A percentile compares a stretch with the other conserved stretches of the same genome.
Evolutionary conservation across 2,329 filamentous ascomycete species (phyloP).

Genomic region (Xylaria sp.): DNA sequence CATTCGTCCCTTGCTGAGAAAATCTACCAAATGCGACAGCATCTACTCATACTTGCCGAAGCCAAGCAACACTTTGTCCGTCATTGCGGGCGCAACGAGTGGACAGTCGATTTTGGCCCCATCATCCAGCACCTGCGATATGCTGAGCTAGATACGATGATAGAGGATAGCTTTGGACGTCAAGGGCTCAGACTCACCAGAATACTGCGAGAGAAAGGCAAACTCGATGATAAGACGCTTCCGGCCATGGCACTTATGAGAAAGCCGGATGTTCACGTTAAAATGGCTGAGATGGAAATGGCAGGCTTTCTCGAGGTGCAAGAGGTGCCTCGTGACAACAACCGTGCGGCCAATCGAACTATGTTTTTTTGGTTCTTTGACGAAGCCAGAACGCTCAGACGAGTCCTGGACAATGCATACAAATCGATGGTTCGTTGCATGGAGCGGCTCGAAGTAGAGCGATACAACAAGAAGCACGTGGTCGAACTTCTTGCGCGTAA

Average conservation of each 20-base stretch:
- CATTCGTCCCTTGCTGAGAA: conserved; percentile 50
- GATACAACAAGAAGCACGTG: conserved; percentile 72
- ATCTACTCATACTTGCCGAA: conserved; percentile 74
- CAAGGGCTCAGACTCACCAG: conserved; percentile 82
- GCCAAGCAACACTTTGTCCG: conserved; percentile 72
- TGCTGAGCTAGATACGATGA: conserved; percentile 79
- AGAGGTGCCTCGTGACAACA: conserved; percentile 89
- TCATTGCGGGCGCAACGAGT: conserved; percentile 73
- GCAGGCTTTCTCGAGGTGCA: conserved; percentile 89
- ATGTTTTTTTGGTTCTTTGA: conserved; percentile 95
- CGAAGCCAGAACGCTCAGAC: conserved; percentile 69
- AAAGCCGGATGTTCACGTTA: conserved; percentile 82
- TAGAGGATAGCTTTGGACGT: conserved; percentile 77
- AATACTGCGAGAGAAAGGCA: conserved; percentile 84
- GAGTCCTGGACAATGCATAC: conserved; percentile 81
- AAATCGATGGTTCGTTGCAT: conserved; percentile 87
- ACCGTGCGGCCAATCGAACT: conserved; percentile 79
- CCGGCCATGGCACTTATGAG: conserved; percentile 82
- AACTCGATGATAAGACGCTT: conserved; percentile 91
- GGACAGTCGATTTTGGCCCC: conserved; percentile 82
- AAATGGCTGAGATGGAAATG: conserved; percentile 85
- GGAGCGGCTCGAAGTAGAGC: conserved; percentile 79
- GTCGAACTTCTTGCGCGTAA: conserved; percentile 82
- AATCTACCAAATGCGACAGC: conserved; percentile 68
- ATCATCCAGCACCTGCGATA: conserved; percentile 75